Evolutionary conservation across 805 yeast species (phyloP).

Genomic region (Kodamaea restingae): DNA sequence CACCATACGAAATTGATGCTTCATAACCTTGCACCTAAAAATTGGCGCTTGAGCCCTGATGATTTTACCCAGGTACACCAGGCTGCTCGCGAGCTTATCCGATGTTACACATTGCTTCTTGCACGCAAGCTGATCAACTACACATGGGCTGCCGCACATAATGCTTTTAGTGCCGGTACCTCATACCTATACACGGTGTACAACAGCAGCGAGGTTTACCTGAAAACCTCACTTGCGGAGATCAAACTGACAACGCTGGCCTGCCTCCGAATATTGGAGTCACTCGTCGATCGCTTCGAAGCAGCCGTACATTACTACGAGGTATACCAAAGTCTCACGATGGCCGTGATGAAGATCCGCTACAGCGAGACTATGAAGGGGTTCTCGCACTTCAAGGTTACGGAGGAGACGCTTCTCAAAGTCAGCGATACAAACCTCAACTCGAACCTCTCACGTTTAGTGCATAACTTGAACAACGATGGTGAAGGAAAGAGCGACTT

Average conservation of each 20-base stretch:
- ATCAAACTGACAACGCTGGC: conserved; percentile 47
- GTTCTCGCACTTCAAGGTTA: conserved; percentile 5
- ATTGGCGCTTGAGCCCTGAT: conserved; percentile 46
- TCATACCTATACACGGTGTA: conserved; percentile 76
- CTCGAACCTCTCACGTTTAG: conserved; percentile 36
- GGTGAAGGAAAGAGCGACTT: neutral
- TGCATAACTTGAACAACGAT: conserved; percentile 24
- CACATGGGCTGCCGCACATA: conserved; percentile 92
- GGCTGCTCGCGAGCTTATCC: conserved; percentile 64
- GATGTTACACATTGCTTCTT: conserved; percentile 56
- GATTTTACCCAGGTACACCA: conserved; percentile 57
- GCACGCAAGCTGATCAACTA: conserved; percentile 63
- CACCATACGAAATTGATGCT: conserved; percentile 68
- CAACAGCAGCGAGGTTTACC: conserved; percentile 55
- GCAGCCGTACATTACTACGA: conserved; percentile 73
- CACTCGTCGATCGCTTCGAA: conserved; percentile 66
- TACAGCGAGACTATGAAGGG: conserved; percentile 36
- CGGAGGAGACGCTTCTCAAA: conserved; percentile 8
- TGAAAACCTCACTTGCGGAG: conserved; percentile 41
- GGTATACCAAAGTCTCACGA: conserved; percentile 65
- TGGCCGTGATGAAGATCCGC: conserved; percentile 63
- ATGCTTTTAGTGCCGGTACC: conserved; percentile 83
- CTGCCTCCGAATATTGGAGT: conserved; percentile 55
- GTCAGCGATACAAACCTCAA: conserved; percentile 27
- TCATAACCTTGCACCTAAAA: conserved; percentile 75